phyloP scores from a whole-genome alignment of 331 rosid species.

The Quercus tomentella region DNA sequence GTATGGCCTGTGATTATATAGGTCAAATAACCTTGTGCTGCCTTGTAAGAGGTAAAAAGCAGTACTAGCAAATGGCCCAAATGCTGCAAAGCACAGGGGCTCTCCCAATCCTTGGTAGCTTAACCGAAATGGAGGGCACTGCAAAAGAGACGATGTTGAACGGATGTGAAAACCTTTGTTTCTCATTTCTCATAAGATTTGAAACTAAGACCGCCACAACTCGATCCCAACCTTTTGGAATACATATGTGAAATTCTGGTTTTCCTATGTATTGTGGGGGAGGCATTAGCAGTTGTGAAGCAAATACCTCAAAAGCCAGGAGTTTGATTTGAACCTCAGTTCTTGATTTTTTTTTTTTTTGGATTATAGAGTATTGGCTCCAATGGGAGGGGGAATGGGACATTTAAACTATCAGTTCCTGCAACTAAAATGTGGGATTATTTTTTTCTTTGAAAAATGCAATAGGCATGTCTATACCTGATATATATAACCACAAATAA shows the following conservation, averaged over 20 bases:
- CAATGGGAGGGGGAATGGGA: too few relatives aligned
- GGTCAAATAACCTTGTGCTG: conserved; percentile 54
- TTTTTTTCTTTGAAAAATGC: neutral
- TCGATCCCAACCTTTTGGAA: neutral
- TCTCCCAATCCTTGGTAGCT: conserved; percentile 89
- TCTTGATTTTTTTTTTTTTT: too few relatives aligned
- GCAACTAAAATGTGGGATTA: conserved; percentile 1
- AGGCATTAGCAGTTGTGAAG: neutral
- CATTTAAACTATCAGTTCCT: neutral
- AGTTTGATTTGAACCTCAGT: too few relatives aligned
- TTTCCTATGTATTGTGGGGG: neutral
- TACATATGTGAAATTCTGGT: neutral
- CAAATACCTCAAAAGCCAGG: neutral
- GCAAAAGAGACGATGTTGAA: conserved; percentile 15
- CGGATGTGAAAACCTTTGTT: neutral
- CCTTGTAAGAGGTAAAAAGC: conserved; percentile 85
- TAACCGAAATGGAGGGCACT: conserved; percentile 90
- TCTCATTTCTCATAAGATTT: neutral
- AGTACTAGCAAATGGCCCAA: conserved; percentile 81
- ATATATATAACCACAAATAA: conserved; percentile 69
- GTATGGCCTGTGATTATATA: conserved; percentile 1
- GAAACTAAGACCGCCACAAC: neutral
- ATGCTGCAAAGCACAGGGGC: conserved; percentile 90
- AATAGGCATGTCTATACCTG: conserved; percentile 46
- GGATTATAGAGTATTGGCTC: too few relatives aligned